Evolutionary conservation across 2,329 filamentous ascomycete genomes (phyloP).

Genomic region (Xylogone sp.): DNA sequence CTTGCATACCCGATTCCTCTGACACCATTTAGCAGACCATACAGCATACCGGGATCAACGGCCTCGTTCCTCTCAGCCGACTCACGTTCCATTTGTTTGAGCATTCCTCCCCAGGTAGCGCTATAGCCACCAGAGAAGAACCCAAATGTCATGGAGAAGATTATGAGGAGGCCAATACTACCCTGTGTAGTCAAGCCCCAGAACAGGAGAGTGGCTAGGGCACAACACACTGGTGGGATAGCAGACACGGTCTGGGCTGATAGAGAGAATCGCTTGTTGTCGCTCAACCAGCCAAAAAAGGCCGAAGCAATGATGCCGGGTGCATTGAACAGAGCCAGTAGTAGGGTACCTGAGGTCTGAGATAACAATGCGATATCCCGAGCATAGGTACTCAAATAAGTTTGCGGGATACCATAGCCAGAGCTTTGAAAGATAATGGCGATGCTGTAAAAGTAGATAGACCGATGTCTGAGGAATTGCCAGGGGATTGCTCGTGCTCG

Average conservation of each 20-base stretch:
- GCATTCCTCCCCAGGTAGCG: conserved; percentile 46
- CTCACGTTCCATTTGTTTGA: conserved; percentile 48
- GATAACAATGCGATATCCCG: conserved; percentile 38
- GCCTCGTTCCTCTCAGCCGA: conserved; percentile 44
- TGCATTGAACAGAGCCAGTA: conserved; percentile 48
- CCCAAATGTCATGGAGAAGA: conserved; percentile 52
- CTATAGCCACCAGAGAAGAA: conserved; percentile 58
- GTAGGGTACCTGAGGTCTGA: conserved; percentile 40
- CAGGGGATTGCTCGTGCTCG: conserved; percentile 41
- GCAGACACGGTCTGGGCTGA: conserved; percentile 41
- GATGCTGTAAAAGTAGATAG: conserved; percentile 55
- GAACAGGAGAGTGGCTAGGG: conserved; percentile 46
- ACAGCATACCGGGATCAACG: conserved; percentile 47
- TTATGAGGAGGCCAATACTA: conserved; percentile 40
- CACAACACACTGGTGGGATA: conserved; percentile 46
- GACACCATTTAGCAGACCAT: conserved; percentile 47
- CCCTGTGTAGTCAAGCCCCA: conserved; percentile 50
- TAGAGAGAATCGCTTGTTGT: conserved; percentile 36
- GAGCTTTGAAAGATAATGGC: conserved; percentile 54
- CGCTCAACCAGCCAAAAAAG: conserved; percentile 47
- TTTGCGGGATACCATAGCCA: conserved; percentile 58
- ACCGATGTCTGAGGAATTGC: conserved; percentile 48
- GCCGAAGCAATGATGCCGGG: conserved; percentile 45
- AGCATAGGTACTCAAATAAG: conserved; percentile 54
- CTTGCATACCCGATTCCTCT: conserved; percentile 47